A percentile compares a stretch with the other conserved stretches of the same genome.
Conservation (phyloP, 345 rosid species). For the Litchi chinensis region DNA sequence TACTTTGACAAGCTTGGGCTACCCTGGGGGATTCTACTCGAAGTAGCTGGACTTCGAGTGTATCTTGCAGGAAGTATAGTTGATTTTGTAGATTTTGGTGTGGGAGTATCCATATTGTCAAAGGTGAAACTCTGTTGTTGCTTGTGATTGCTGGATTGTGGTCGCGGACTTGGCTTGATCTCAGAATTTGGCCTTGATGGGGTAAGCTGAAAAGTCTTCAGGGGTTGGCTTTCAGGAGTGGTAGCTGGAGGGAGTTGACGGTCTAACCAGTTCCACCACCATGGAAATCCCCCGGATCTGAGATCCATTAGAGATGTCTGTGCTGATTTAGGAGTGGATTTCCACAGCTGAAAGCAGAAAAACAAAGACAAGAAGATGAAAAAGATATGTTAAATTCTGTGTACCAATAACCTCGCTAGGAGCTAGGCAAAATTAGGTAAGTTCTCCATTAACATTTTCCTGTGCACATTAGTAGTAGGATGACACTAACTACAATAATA, state of each 20-base stretch:
- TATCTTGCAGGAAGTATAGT: conserved; percentile 44
- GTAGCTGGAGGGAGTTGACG: conserved; percentile 53
- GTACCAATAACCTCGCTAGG: neutral
- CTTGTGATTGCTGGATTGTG: conserved; percentile 46
- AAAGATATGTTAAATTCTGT: neutral
- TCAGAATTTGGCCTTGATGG: conserved; percentile 56
- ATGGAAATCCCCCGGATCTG: conserved; percentile 66
- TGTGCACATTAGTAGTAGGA: neutral
- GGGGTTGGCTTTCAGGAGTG: conserved; percentile 44
- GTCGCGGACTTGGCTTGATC: conserved; percentile 57
- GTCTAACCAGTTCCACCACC: conserved; percentile 99
- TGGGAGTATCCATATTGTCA: conserved; percentile 61
- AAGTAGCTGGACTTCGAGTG: conserved; percentile 54
- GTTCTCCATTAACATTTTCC: neutral
- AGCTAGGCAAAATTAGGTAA: neutral
- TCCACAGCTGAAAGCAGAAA: conserved; percentile 52
- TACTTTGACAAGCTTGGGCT: conserved; percentile 54
- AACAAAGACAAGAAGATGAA: neutral
- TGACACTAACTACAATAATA: neutral
- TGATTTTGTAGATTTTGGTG: conserved; percentile 81
- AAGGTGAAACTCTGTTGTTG: conserved; percentile 46
- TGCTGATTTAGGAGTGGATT: conserved; percentile 52
- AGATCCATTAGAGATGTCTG: conserved; percentile 44
- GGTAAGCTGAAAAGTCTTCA: conserved; percentile 50
- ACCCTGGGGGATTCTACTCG: conserved; percentile 38